phyloP scores from a whole-genome alignment of 2,329 filamentous ascomycete species.

The Plectosphaerella cucumerina region DNA sequence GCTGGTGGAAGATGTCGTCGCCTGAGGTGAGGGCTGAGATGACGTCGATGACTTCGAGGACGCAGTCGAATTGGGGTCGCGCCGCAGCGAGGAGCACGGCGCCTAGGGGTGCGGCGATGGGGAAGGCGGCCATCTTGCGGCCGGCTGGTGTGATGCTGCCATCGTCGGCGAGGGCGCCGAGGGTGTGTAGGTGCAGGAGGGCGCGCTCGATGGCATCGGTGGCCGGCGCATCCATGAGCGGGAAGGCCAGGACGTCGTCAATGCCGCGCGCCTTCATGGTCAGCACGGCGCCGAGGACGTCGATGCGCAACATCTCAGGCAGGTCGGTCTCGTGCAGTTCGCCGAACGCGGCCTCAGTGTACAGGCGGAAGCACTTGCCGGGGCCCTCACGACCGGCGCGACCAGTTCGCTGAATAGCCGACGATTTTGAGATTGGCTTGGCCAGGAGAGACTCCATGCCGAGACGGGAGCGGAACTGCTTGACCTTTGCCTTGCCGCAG shows the following conservation, averaged over 20 bases:
- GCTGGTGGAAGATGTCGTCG: constrained; percentile 58
- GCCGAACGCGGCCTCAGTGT: constrained; percentile 74
- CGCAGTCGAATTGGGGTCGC: constrained; percentile 64
- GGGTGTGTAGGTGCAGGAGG: constrained; percentile 71
- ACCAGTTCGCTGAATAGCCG: constrained; percentile 85
- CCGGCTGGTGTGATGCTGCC: constrained; percentile 73
- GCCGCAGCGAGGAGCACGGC: constrained; percentile 79
- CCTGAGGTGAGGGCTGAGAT: constrained; percentile 61
- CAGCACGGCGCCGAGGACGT: constrained; percentile 79
- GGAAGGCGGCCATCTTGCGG: constrained; percentile 74
- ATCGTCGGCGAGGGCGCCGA: constrained; percentile 69
- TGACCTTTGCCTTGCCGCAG: constrained; percentile 89
- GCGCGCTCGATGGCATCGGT: constrained; percentile 77
- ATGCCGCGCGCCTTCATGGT: constrained; percentile 93
- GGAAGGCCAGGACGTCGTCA: constrained; percentile 75
- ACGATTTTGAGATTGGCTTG: constrained; percentile 89
- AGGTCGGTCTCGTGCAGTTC: constrained; percentile 67
- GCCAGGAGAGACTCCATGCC: constrained; percentile 88
- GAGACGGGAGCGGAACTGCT: constrained; percentile 79
- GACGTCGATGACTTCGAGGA: constrained; percentile 82
- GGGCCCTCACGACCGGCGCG: constrained; percentile 89
- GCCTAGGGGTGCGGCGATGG: constrained; percentile 75
- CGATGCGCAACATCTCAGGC: constrained; percentile 87
- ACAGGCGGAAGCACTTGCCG: constrained; percentile 85
- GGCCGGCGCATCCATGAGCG: constrained; percentile 78